A percentile compares a stretch with the other conserved stretches of the same genome.
Evolutionary conservation across 805 yeast genomes (phyloP).

Genomic region (Maudiozyma saulgeensis): DNA sequence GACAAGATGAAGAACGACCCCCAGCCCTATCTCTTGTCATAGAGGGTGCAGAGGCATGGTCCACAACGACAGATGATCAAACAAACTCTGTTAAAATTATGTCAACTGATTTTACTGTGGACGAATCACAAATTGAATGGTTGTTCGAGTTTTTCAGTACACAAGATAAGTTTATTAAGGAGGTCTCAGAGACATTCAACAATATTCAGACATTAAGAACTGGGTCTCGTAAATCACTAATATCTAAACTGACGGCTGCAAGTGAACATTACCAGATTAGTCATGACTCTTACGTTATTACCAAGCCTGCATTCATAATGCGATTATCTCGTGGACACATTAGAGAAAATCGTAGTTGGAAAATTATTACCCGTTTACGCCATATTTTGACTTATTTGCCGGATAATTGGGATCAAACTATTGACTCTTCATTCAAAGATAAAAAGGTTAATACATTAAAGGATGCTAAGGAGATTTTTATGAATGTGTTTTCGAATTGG

Average conservation of each 20-base stretch:
- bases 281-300: conserved; percentile 82
- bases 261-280: conserved; percentile 45
- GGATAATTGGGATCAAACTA: conserved; percentile 33
- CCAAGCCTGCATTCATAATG: conserved; percentile 77
- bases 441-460: conserved; percentile 38
- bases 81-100: conserved; percentile 22
- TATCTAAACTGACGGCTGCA: conserved; percentile 38
- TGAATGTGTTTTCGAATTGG: conserved; percentile 63
- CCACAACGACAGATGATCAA: conserved; percentile 11
- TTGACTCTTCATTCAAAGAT: conserved; percentile 18
- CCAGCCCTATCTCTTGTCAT: conserved; percentile 21
- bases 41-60: conserved; percentile 26
- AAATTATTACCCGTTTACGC: conserved; percentile 65
- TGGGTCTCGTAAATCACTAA: conserved; percentile 27
- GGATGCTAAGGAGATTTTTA: conserved; percentile 46
- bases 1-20: conserved; percentile 12
- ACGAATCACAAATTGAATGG: conserved; percentile 32
- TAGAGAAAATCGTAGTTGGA: conserved; percentile 81
- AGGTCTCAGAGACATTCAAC: conserved; percentile 6
- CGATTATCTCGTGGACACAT: conserved; percentile 66
- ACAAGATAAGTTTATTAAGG: conserved; percentile 4
- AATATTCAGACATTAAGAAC: conserved; percentile 6
- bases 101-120: conserved; percentile 26
- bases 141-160: conserved; percentile 14
- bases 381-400: conserved; percentile 61